Base-by-base conservation (phyloP, 345 rosid species). In the Gossypium herbaceum region DNA sequence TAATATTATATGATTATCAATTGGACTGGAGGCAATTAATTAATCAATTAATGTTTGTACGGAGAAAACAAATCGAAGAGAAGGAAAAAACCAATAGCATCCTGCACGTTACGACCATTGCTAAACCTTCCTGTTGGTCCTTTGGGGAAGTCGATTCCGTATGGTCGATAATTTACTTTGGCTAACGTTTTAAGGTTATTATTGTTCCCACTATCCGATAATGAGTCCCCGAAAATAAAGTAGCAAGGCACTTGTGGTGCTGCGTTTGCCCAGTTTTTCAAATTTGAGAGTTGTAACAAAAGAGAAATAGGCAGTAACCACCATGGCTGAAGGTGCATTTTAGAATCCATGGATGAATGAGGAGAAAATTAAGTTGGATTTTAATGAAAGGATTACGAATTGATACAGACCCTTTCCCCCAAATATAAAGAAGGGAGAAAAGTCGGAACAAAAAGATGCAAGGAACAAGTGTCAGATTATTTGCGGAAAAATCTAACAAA, bases 171-270 rank as follows among this genome's bases (percentile, higher is more conserved):
- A 77, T 89, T 75, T 48, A 84, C 93, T 75, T 81, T 84, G 11
- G 95, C 91, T 20, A 1, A 19, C 3, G 91, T 87, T 16, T 17
- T 2, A 41, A 87, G 86, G 39, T 13, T 65, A 67, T 90, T 90
- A 73, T 90, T 90, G 73, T 90, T 90, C 59, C 93, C 95, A 48
- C 75, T 85, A 64, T 90, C 93, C 2, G 82, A 83, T 71, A 85
- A 72, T 0, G 95, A 90, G 68, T 87, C 95, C 52, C 95, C 92
- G 4, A 90, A 88, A 70, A 90, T 83, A 73, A 87, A 90, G 84
- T 81, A 90, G 76, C 92, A 87, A 17, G 86, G 84, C 1, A 64
- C 83, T 69, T 81, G 76, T 15, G 78, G 9, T 34, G 39, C 39
- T 4, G 39, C 39, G 39, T 34, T 34, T 34, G 39, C 39, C 39